A percentile compares a stretch with the other conserved stretches of the same genome.
Evolutionary conservation across 495 filamentous ascomycete genomes (phyloP).

Genomic region (Parmelia sp.): DNA sequence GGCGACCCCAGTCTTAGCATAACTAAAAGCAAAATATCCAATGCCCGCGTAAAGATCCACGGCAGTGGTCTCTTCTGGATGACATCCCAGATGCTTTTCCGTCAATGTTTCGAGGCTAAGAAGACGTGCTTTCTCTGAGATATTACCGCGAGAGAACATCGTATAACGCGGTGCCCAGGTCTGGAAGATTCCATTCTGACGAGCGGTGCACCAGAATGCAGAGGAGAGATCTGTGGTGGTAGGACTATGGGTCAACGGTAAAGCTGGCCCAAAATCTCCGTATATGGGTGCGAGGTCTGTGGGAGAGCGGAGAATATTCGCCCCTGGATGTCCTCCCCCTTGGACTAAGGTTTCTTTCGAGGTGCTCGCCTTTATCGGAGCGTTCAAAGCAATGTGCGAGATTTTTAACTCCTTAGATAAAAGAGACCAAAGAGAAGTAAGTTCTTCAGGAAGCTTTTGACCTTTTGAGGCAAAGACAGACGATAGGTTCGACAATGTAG

Average conservation of each 20-base stretch:
- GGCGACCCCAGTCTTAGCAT: conserved; percentile 59
- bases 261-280: conserved; percentile 58
- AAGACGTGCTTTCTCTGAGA: conserved; percentile 79
- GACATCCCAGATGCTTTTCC: conserved; percentile 17
- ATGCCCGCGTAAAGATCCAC: conserved; percentile 89
- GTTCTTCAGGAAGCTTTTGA: conserved; percentile 33
- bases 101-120: conserved; percentile 35
- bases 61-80: conserved; percentile 39
- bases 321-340: not conserved
- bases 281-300: conserved; percentile 53
- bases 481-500: conserved; percentile 47
- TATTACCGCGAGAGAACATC: conserved; percentile 87
- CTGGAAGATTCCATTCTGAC: conserved; percentile 76
- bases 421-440: conserved; percentile 38
- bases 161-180: conserved; percentile 81
- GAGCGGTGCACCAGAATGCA: conserved; percentile 67
- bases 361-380: conserved; percentile 51
- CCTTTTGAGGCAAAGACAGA: conserved; percentile 37
- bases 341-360: not conserved
- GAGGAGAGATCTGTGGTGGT: conserved; percentile 44
- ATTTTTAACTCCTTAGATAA: conserved; percentile 44
- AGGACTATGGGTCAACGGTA: conserved; percentile 26
- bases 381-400: conserved; percentile 69
- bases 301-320: conserved; percentile 63
- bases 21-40: conserved; percentile 85